Evolutionary conservation across 1,284 basidiomycete species (phyloP), one percentile per base, ranked within the genome.

Genomic region (Earliella scabrosa): DNA sequence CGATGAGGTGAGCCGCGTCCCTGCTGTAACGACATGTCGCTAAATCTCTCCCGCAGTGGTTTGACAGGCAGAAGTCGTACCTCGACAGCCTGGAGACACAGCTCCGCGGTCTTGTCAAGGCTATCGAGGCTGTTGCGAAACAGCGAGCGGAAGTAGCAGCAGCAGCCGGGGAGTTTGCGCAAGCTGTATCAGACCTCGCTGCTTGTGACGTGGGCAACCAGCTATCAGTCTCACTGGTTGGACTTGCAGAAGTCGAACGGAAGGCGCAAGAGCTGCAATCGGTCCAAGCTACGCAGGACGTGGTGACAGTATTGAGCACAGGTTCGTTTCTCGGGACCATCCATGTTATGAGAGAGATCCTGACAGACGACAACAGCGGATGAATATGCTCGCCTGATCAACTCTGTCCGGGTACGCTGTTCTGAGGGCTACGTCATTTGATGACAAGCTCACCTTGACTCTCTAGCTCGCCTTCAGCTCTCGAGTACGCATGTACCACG

Each of bases 361-460:
- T 41, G 7, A 41, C 8, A 23, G 4, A 14, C 39, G 13, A 10
- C 9, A 11, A 41, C 72, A 81, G 90, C 86, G 41, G 95, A 98
- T 68, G 96, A 98, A 73, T 98, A 98, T 71, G 87, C 95, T 26
- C 82, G 97, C 41, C 80, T 98, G 46, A 95, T 98, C 57, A 89
- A 87, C 58, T 94, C 91, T 56, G 95, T 98, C 48, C 82, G 95
- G 64, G 92, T 94, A 67, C 58, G 88, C 76, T 24, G 21, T 13
- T 6, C 21, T 23, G 4, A 24, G 11, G 10, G 13, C 20, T 18
- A 13, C 21, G 7, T 10, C 23, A 23, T 7, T 4, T 24, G 20
- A 10, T 24, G 44, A 34, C 21, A 9, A n/a, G n/a, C n/a, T n/a
- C 31, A 35, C 21, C 11, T 16, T 16, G 34, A 1, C 2, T 11